Base-by-base conservation (phyloP, 2,329 filamentous ascomycete species). In the Fusarium camptoceras region DNA sequence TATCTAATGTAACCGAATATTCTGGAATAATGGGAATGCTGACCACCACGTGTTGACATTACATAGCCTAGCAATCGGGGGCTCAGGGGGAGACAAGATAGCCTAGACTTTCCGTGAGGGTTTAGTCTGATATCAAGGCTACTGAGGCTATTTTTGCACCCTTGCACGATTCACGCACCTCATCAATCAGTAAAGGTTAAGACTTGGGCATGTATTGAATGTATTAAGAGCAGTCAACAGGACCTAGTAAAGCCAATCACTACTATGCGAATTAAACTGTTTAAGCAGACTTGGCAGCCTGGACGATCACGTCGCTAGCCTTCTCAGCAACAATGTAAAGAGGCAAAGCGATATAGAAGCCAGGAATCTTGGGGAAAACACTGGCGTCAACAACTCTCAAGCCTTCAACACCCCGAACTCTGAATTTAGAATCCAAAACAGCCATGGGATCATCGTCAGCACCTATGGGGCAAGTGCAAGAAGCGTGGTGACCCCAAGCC, bases 371-470 rank as follows among this genome's bases (percentile, higher is more conserved):
- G 3, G 74, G 73, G 22, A 87, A 91, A 1, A 86, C 82, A 25
- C 83, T 86, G 1, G 87, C 89, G 78, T 91, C 89, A 0, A 91
- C 89, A 5, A 91, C 88, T 28, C 89, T 80, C 51, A 91, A 75
- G 0, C 85, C 84, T 1, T 81, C 76, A 0, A 88, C 84, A 1
- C 87, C 87, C 11, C 85, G 80, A 1, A 91, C 88, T 15, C 83
- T 80, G 75, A 91, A 89, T 51, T 85, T 76, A 20, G 81, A 79
- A 58, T 86, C 84, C 1, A 87, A 77, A 10, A 86, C 84, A 3
- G 83, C 77, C 69, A 75, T 74, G 1, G 72, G 70, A n/a, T 79
- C 78, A 14, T 70, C 53, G 14, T 79, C 75, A 1, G 75, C 47
- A 2, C 78, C 78, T 2, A 79, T 80, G 0, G 77, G 66, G 28